phyloP scores from a whole-genome alignment of 1,284 basidiomycete species.

The Boletus sp. region DNA sequence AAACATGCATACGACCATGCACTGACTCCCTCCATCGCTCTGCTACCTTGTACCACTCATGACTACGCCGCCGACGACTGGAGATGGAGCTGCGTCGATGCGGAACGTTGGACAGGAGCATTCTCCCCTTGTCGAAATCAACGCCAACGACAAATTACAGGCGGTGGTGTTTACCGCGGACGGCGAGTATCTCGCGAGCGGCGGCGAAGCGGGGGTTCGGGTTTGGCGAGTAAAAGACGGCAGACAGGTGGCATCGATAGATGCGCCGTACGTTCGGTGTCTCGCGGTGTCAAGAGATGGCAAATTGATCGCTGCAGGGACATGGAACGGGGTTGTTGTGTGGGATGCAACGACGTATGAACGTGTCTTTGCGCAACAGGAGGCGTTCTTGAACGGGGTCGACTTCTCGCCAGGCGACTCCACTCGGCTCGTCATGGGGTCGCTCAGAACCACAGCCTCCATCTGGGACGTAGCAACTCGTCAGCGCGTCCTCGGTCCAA shows the following conservation, averaged over 20 bases:
- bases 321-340: background rate
- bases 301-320: background rate
- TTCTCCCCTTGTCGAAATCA: background rate
- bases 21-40: background rate
- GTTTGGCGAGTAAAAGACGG: background rate
- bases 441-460: background rate
- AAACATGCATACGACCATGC: background rate
- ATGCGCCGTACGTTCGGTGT: background rate
- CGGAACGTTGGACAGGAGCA: background rate
- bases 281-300: conserved; percentile 1
- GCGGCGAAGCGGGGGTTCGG: background rate
- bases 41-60: background rate
- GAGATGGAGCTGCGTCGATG: background rate
- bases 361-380: background rate
- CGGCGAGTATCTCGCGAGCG: background rate
- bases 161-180: background rate
- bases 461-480: background rate
- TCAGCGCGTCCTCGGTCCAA: background rate
- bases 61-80: background rate
- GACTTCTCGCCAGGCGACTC: background rate
- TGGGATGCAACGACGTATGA: too few species aligned
- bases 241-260: background rate
- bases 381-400: too few species aligned
- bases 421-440: background rate
- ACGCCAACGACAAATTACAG: background rate